Conservation (phyloP, 108 stramenopile genomes). For the Cyclotella distinguenda region DNA sequence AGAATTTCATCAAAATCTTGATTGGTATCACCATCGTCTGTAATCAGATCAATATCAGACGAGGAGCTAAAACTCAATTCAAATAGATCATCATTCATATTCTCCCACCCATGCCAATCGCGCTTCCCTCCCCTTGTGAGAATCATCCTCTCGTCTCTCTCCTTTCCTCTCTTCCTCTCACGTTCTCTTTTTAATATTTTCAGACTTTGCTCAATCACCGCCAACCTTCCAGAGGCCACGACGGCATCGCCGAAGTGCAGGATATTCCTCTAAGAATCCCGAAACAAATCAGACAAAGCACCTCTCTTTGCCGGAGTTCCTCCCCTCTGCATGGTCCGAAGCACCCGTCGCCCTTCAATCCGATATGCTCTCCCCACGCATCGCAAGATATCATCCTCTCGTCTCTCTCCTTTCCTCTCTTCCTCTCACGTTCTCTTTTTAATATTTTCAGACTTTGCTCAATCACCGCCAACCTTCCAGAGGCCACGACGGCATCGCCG, state of each 20-base stretch:
- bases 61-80: no score
- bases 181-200: conserved; percentile 32
- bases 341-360: not conserved
- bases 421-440: conserved; percentile 12
- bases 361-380: not conserved
- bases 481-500: conserved; percentile 50
- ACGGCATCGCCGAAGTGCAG: conserved; percentile 55
- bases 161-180: conserved; percentile 1
- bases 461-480: conserved; percentile 50
- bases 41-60: no score
- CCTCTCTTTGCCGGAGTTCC: not conserved
- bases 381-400: not conserved
- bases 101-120: not conserved
- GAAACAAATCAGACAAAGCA: conserved; percentile 25
- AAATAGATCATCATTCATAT: not conserved
- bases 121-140: conserved; percentile 4
- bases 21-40: not conserved
- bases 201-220: conserved; percentile 51
- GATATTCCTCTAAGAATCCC: conserved; percentile 51
- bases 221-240: conserved; percentile 50
- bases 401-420: not conserved
- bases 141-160: not conserved
- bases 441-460: conserved; percentile 51
- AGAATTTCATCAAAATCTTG: not conserved
- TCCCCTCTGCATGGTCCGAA: not conserved